phyloP scores from a whole-genome alignment of 176 grass and related monocot species.

The Panicum miliaceum region DNA sequence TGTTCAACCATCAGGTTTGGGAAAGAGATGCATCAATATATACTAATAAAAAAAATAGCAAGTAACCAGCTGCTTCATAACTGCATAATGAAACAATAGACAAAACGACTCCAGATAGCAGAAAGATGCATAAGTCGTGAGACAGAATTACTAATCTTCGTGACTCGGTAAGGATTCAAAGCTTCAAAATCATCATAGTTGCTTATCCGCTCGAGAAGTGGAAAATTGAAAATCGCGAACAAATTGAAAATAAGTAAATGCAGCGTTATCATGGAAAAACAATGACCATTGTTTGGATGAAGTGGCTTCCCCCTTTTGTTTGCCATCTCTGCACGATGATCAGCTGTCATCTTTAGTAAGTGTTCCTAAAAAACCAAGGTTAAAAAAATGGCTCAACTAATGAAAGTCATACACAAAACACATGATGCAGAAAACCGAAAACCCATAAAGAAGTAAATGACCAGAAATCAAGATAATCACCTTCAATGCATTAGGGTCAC shows the following conservation, averaged over 20 bases:
- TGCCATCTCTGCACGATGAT: slow-evolving; percentile 83
- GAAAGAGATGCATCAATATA: slow-evolving; percentile 25
- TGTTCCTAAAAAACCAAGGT: slow-evolving; percentile 66
- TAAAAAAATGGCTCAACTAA: slow-evolving; percentile 13
- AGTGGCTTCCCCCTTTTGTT: slow-evolving; percentile 83
- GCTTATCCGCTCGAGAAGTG: slow-evolving; percentile 27
- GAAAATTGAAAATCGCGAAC: neutral
- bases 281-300: slow-evolving; percentile 75
- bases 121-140: slow-evolving; percentile 9
- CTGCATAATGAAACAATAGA: slow-evolving; percentile 4
- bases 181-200: neutral
- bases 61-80: slow-evolving; percentile 17
- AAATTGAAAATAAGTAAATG: slow-evolving; percentile 29
- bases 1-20: slow-evolving; percentile 39
- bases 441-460: neutral
- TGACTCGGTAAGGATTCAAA: slow-evolving; percentile 25
- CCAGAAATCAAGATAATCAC: slow-evolving; percentile 21
- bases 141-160: slow-evolving; percentile 17
- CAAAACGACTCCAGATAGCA: slow-evolving; percentile 26
- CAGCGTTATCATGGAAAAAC: slow-evolving; percentile 27
- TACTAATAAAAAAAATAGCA: neutral
- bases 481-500: slow-evolving; percentile 81
- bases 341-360: slow-evolving; percentile 77
- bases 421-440: slow-evolving; percentile 12
- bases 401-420: slow-evolving; percentile 19